phyloP scores from a whole-genome alignment of 352 stramenopile genomes.

The Phytopythium kandeliae region DNA sequence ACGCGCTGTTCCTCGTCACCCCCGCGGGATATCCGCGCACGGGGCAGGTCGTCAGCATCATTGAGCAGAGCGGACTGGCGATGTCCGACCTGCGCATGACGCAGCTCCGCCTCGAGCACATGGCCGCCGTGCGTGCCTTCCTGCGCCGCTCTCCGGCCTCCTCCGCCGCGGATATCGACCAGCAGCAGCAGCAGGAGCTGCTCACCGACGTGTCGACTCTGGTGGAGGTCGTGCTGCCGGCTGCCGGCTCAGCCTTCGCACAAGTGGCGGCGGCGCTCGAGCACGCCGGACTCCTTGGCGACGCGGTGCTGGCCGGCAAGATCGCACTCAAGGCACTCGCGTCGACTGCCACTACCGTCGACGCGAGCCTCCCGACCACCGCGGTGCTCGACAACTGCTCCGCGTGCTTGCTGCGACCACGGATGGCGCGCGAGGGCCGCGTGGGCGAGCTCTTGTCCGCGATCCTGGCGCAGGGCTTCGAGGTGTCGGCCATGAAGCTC shows the following conservation, averaged over 20 bases:
- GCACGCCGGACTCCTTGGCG: slow-evolving; percentile 4
- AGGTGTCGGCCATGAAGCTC: slow-evolving; percentile 86
- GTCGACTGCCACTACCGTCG: slow-evolving; percentile 21
- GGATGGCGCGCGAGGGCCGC: slow-evolving; percentile 50
- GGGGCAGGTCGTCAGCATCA: slow-evolving; percentile 33
- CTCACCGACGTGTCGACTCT: slow-evolving; percentile 45
- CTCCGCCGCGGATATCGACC: slow-evolving; percentile 1
- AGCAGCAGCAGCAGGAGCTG: slow-evolving; percentile 16
- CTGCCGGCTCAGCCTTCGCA: neutral
- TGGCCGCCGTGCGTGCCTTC: slow-evolving; percentile 14
- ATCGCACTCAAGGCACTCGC: slow-evolving; percentile 11
- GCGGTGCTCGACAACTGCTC: slow-evolving; percentile 63
- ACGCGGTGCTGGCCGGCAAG: slow-evolving; percentile 16
- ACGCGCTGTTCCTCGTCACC: slow-evolving; percentile 42
- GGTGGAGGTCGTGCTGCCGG: slow-evolving; percentile 30
- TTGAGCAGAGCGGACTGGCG: slow-evolving; percentile 32
- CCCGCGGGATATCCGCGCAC: slow-evolving; percentile 42
- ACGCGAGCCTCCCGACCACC: slow-evolving; percentile 25
- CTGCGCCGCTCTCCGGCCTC: neutral
- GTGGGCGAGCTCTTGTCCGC: slow-evolving; percentile 74
- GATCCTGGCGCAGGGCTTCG: slow-evolving; percentile 79
- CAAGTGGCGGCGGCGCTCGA: slow-evolving; percentile 7
- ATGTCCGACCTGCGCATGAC: slow-evolving; percentile 43
- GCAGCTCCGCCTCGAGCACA: slow-evolving; percentile 33
- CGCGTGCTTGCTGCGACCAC: slow-evolving; percentile 51